Conservation (phyloP, 1,284 basidiomycete species). For the Naganishia albida region DNA sequence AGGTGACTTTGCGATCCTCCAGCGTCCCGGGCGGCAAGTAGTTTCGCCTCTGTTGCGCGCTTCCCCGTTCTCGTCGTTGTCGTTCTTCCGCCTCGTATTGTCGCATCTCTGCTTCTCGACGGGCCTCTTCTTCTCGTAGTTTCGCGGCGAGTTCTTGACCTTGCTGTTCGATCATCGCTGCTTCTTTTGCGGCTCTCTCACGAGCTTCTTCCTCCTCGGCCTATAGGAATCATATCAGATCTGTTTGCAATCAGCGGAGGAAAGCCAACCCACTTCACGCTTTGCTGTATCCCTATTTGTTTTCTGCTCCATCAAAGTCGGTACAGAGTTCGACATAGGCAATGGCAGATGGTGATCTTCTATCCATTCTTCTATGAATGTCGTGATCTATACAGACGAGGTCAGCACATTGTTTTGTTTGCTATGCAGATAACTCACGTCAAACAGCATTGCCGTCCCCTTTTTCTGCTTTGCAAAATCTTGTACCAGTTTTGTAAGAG, state of each 20-base stretch:
- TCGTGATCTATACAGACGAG: slow-evolving; percentile 41
- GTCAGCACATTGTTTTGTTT: not conserved
- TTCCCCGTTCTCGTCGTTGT: slow-evolving; percentile 10
- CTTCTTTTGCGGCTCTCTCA: not conserved
- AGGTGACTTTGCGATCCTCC: slow-evolving; percentile 42
- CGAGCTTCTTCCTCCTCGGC: slow-evolving; percentile 27
- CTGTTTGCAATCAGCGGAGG: not conserved
- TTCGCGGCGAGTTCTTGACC: slow-evolving; percentile 35
- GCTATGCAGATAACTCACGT: slow-evolving; percentile 38
- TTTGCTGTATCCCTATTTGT: slow-evolving; percentile 51
- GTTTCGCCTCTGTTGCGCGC: slow-evolving; percentile 7
- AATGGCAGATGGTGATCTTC: slow-evolving; percentile 47
- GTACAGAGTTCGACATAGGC: slow-evolving; percentile 43
- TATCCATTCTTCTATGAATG: slow-evolving; percentile 47
- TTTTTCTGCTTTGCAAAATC: slow-evolving; percentile 45
- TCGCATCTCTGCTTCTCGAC: slow-evolving; percentile 12
- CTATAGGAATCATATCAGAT: slow-evolving; percentile 7
- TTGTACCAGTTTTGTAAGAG: slow-evolving; percentile 44
- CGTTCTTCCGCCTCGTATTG: slow-evolving; percentile 10
- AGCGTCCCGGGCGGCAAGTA: slow-evolving; percentile 44
- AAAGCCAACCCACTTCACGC: slow-evolving; percentile 44
- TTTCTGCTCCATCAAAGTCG: slow-evolving; percentile 52
- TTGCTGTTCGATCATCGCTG: slow-evolving; percentile 36
- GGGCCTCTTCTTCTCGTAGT: slow-evolving; percentile 28
- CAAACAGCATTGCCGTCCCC: slow-evolving; percentile 50